Conservation (phyloP, 208 protist species). For the Vickermania ingenoplastis region DNA sequence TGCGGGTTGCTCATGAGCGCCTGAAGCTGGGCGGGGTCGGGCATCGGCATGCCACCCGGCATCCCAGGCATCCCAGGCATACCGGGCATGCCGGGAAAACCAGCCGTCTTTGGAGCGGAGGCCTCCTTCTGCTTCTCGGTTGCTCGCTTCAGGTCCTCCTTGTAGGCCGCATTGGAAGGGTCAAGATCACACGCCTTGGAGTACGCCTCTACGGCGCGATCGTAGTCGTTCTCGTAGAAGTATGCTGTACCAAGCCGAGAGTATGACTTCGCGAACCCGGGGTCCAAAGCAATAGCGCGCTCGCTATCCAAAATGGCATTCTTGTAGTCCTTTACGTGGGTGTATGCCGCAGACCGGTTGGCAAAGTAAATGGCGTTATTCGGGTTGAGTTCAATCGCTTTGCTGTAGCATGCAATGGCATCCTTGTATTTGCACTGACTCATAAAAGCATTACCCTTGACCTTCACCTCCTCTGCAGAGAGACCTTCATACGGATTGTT, state of each 20-base stretch:
- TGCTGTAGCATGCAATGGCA: slow-evolving; percentile 89
- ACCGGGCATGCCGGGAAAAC: slow-evolving; percentile 19
- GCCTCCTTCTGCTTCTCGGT: slow-evolving; percentile 61
- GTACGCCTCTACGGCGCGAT: slow-evolving; percentile 79
- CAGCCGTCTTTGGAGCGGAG: slow-evolving; percentile 17
- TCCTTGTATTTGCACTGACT: slow-evolving; percentile 87
- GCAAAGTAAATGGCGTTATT: slow-evolving; percentile 85
- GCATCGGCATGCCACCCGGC: slow-evolving; percentile 37
- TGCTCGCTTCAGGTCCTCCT: slow-evolving; percentile 82
- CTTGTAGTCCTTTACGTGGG: slow-evolving; percentile 86
- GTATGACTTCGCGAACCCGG: slow-evolving; percentile 86
- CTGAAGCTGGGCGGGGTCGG: slow-evolving; percentile 61
- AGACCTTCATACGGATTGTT: slow-evolving; percentile 89
- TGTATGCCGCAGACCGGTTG: slow-evolving; percentile 89
- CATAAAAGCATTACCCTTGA: slow-evolving; percentile 90
- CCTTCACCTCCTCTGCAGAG: slow-evolving; percentile 88
- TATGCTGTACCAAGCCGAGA: slow-evolving; percentile 81
- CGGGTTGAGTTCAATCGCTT: slow-evolving; percentile 87
- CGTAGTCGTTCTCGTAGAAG: slow-evolving; percentile 87
- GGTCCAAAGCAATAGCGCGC: slow-evolving; percentile 76
- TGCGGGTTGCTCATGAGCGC: slow-evolving; percentile 88
- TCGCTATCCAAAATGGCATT: slow-evolving; percentile 86
- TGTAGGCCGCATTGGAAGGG: slow-evolving; percentile 86
- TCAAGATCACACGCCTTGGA: slow-evolving; percentile 87
- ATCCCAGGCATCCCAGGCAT: slow-evolving; percentile 29